These are phyloP conservation scores for Kwoniella europaea DNA, from an alignment of 768 basidiomycete genomes.

Conservation along the genomic window DNA sequence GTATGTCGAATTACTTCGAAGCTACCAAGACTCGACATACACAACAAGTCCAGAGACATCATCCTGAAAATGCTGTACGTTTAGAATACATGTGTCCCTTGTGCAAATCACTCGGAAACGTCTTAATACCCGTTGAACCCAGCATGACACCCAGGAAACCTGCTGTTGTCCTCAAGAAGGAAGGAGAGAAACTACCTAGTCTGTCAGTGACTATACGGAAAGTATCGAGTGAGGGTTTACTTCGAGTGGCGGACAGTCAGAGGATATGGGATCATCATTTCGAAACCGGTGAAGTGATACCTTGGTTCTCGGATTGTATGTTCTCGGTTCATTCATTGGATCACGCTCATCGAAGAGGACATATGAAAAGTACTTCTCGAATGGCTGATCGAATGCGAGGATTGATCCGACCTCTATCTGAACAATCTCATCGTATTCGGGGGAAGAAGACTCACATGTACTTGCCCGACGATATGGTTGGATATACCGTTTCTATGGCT, in stretches of 20 bases:
- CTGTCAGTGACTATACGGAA: conserved; percentile 90
- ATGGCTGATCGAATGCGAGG: conserved; percentile 88
- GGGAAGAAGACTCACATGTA: conserved; percentile 83
- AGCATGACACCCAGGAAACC: conserved; percentile 49
- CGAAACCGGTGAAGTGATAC: conserved; percentile 55
- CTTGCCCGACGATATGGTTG: conserved; percentile 86
- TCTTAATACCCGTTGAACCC: conserved; percentile 76
- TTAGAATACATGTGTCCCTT: conserved; percentile 95
- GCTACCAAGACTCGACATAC: conserved; percentile 87
- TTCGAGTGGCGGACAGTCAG: conserved; percentile 61
- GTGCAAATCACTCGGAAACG: conserved; percentile 94
- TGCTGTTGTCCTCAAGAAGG: conserved; percentile 44
- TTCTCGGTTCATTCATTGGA: conserved; percentile 36
- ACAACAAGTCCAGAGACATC: conserved; percentile 85
- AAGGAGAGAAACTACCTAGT: conserved; percentile 59
- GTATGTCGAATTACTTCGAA: conserved; percentile 85
- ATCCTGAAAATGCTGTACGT: conserved; percentile 90
- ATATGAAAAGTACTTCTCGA: conserved; percentile 67
- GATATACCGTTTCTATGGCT: conserved; percentile 80
- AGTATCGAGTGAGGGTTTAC: conserved; percentile 85
- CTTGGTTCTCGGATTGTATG: conserved; percentile 54
- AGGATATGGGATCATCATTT: conserved; percentile 57
- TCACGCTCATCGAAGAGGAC: conserved; percentile 30
- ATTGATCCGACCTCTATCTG: conserved; percentile 76
- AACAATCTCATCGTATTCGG: conserved; percentile 80